These are phyloP conservation scores for Fusarium miscanthi DNA, from an alignment of 2,329 filamentous ascomycete genomes.

Conservation along the genomic window DNA sequence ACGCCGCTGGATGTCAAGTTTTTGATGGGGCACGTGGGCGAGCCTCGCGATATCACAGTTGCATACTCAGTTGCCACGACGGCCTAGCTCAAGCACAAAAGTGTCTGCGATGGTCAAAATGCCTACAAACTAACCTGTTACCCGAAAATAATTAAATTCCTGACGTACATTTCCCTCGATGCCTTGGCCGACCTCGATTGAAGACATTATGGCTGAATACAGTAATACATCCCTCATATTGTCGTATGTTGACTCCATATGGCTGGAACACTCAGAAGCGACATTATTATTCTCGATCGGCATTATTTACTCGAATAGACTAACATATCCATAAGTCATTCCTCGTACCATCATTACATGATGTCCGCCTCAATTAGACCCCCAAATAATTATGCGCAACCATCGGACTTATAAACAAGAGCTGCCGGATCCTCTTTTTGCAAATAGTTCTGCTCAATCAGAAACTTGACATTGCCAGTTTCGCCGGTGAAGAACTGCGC, in stretches of 20 bases:
- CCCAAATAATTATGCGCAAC: conserved; percentile 15
- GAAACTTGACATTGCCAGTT: conserved; percentile 32
- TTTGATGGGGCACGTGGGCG: background rate
- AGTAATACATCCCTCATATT: too few relatives aligned
- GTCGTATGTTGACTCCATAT: background rate
- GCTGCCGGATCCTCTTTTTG: conserved; percentile 25
- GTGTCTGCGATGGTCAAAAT: background rate
- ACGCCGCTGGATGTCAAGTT: background rate
- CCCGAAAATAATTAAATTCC: background rate
- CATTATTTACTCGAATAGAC: background rate
- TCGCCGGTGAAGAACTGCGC: conserved; percentile 48
- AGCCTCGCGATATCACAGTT: background rate
- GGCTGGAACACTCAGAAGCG: background rate
- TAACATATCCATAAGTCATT: background rate
- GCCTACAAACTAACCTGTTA: background rate
- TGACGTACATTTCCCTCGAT: background rate
- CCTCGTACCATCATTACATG: background rate
- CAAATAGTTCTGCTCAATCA: conserved; percentile 36
- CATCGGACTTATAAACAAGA: conserved; percentile 23
- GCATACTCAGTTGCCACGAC: background rate
- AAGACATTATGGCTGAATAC: background rate
- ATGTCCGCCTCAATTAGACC: background rate
- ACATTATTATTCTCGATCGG: background rate
- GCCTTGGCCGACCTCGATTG: background rate
- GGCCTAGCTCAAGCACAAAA: background rate